Base-by-base conservation (phyloP, 2,329 filamentous ascomycete genomes). In the Myriosclerotinia duriaeana region DNA sequence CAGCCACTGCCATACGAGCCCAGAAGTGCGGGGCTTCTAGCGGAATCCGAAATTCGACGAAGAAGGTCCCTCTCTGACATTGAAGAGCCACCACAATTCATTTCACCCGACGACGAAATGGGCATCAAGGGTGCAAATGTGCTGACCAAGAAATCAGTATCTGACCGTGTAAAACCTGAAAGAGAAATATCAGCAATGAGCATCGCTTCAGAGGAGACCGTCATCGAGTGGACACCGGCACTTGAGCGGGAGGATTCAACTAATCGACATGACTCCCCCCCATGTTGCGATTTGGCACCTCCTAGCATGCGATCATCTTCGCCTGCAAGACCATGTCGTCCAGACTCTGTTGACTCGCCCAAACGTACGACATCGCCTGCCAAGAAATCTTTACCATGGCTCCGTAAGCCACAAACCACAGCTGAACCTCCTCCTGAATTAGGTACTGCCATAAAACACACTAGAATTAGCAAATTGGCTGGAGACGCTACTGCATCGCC, bases 331-430 rank as follows among this genome's bases (percentile, higher is more conserved):
- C 1, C n/a, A 50, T 4, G 38, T 38, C 44, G 7, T 3, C 4
- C 34, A 5, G 34, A 60, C 0, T 20, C 58, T 50, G 14, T 36
- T 50, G 14, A 15, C 30, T 20, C 20, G 14, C 34, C 58, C 20
- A 15, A 60, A 38, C 30, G 9, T 38, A 15, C 44, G 5, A 60
- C 30, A 1, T 48, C 68, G 14, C n/a, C 67, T 8, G 61, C 62
- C 0, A 75, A 67, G 56, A 70, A 69, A 40, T 68, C 71, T 34
- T 67, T 74, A 53, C 74, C 71, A 38, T 75, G 74, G 74, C 68
- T 76, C 48, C 69, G 71, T 22, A 74, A 71, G 58, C 53, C 58
- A 9, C 67, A 69, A 40, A 22, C 63, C 14, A 67, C 67, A 56
- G 63, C 66, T 26, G 66, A 67, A 54, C 9, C 60, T 11, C 26